Percentiles rank a stretch among this genome's conserved stretches.
phyloP scores from a whole-genome alignment of 1,139 yeast genomes.

The Magnusiomyces suaveolens region DNA sequence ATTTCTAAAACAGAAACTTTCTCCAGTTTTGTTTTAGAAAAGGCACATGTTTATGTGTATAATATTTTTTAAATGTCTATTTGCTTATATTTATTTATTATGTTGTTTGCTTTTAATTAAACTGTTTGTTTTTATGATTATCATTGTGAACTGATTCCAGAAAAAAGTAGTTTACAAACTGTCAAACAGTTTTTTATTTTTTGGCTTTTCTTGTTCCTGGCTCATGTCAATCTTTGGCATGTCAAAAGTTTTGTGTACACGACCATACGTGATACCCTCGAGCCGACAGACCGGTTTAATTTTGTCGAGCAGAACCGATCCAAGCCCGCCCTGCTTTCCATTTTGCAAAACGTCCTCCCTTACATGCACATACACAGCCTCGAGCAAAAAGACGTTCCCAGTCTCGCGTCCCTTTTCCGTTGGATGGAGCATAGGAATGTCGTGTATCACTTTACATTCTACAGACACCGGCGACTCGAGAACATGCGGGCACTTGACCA shows the following conservation, averaged over 20 bases:
- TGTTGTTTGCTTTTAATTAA: no score
- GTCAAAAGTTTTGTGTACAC: conserved; percentile 39
- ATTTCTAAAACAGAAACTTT: no score
- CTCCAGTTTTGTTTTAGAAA: no score
- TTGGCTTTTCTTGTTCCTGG: no score
- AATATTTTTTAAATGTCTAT: no score
- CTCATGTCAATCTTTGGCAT: conserved; percentile 38
- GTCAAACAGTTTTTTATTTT: no score
- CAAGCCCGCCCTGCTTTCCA: conserved; percentile 27
- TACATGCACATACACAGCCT: conserved; percentile 48
- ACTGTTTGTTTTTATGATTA: no score
- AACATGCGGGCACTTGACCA: conserved; percentile 47
- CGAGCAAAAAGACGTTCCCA: conserved; percentile 39
- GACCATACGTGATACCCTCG: conserved; percentile 45
- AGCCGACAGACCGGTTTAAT: conserved; percentile 46
- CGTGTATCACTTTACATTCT: conserved; percentile 44
- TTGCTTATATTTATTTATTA: no score
- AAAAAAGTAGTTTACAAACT: no score
- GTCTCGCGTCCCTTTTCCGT: conserved; percentile 33
- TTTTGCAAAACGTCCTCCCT: conserved; percentile 46
- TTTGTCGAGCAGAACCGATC: conserved; percentile 37
- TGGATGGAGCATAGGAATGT: conserved; percentile 42
- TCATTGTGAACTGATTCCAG: no score
- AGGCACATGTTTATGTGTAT: no score
- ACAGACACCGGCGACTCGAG: conserved; percentile 52